These are phyloP conservation scores for Trypethelium eluteriae DNA, from an alignment of 495 filamentous ascomycete species.

Conservation along the genomic window DNA sequence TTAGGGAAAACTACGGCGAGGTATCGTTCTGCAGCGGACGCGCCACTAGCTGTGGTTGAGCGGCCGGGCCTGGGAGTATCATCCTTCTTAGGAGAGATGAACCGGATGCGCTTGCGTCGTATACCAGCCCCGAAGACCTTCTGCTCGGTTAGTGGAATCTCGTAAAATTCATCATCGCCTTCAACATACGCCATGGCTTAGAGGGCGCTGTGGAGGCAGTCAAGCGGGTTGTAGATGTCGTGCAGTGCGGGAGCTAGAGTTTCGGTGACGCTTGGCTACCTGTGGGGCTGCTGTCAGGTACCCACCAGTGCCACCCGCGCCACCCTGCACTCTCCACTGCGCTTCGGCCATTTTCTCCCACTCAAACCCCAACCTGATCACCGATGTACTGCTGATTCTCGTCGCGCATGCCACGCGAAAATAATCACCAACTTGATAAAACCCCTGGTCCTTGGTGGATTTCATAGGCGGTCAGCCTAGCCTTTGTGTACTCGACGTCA, in stretches of 20 bases:
- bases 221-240: background rate
- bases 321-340: background rate
- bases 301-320: background rate
- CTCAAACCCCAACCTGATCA: background rate
- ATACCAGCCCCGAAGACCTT: conserved; percentile 75
- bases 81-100: conserved; percentile 56
- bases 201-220: background rate
- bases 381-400: background rate
- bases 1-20: conserved; percentile 54
- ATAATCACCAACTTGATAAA: background rate
- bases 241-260: background rate
- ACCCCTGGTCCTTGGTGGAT: no score
- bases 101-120: conserved; percentile 67
- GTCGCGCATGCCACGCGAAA: background rate
- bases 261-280: no score
- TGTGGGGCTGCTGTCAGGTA: background rate
- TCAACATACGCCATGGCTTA: background rate
- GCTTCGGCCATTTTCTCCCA: no score
- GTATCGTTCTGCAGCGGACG: conserved; percentile 55
- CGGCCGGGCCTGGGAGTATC: conserved; percentile 29
- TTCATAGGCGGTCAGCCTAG: no score
- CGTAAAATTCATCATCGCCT: conserved; percentile 51
- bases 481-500: background rate
- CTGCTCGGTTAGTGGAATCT: conserved; percentile 61
- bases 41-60: conserved; percentile 7